A percentile compares a stretch with the other conserved stretches of the same genome.
Conservation (phyloP, 108 stramenopile species). For the Aurantiochytrium sp. region DNA sequence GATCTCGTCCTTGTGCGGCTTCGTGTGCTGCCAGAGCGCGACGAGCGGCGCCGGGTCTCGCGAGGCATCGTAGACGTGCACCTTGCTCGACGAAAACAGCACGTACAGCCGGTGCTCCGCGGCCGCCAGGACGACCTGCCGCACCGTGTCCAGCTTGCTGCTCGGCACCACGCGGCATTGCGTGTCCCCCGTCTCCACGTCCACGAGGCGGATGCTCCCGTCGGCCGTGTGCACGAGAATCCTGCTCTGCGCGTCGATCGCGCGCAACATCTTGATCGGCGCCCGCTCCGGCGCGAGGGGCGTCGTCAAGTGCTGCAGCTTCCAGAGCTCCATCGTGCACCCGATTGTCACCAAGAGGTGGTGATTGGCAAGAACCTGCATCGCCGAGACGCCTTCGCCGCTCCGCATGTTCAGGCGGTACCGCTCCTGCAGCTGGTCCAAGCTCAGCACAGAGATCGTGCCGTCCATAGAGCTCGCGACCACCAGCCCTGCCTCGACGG, state of each 20-base stretch:
- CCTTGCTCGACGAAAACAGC: neutral
- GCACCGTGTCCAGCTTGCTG: neutral
- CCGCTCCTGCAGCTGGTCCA: neutral
- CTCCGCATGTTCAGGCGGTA: neutral
- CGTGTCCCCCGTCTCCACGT: neutral
- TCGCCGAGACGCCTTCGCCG: neutral
- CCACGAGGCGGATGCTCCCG: neutral
- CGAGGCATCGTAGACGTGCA: neutral
- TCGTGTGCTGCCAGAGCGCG: neutral
- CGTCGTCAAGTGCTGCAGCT: neutral
- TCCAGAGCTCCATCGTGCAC: neutral
- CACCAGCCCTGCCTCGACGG: neutral
- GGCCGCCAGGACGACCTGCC: neutral
- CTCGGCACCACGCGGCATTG: neutral
- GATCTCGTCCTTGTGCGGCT: neutral
- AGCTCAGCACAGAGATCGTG: neutral
- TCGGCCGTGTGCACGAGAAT: neutral
- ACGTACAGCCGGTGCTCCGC: neutral
- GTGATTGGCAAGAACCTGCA: neutral
- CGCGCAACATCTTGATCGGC: neutral
- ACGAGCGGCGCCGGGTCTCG: neutral
- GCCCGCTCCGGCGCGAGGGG: neutral
- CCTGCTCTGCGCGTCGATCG: neutral
- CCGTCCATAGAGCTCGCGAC: neutral
- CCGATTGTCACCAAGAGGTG: neutral